phyloP scores from a whole-genome alignment of 164 flowering plant genomes.

The Vitis cinerea region DNA sequence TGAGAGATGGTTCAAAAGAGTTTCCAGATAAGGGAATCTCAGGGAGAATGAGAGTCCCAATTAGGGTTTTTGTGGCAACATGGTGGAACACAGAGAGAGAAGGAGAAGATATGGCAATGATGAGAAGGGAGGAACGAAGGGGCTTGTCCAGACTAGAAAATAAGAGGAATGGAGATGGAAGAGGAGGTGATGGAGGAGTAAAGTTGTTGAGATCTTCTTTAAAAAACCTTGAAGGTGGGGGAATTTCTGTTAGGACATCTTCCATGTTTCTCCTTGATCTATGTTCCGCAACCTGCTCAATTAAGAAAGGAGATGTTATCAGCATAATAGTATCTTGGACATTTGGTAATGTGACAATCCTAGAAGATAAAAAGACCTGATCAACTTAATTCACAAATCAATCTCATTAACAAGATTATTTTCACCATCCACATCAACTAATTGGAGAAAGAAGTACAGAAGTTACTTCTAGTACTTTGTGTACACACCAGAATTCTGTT shows the following conservation, averaged over 20 bases:
- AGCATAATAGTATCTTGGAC: no score
- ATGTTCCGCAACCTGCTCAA: not conserved
- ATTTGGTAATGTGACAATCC: no score
- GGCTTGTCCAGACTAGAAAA: slow-evolving; percentile 36
- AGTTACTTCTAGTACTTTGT: no score
- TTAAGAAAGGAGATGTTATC: no score
- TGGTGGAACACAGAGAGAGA: slow-evolving; percentile 56
- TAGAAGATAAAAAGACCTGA: no score
- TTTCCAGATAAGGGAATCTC: slow-evolving; percentile 59
- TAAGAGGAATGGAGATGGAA: slow-evolving; percentile 60
- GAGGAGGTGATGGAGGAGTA: slow-evolving; percentile 50
- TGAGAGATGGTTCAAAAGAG: slow-evolving; percentile 46
- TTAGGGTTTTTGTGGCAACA: slow-evolving; percentile 51
- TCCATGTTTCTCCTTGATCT: slow-evolving; percentile 39
- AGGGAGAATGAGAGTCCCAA: slow-evolving; percentile 69
- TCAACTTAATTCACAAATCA: no score
- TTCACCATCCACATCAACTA: no score
- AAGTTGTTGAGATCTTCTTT: slow-evolving; percentile 82
- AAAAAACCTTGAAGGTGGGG: slow-evolving; percentile 75
- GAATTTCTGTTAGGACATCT: slow-evolving; percentile 64
- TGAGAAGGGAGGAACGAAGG: slow-evolving; percentile 59
- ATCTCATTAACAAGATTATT: no score
- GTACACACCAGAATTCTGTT: no score
- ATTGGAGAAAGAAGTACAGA: no score
- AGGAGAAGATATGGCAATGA: slow-evolving; percentile 64